Conservation (phyloP, 768 basidiomycete species). For the Gautieria morchelliformis region DNA sequence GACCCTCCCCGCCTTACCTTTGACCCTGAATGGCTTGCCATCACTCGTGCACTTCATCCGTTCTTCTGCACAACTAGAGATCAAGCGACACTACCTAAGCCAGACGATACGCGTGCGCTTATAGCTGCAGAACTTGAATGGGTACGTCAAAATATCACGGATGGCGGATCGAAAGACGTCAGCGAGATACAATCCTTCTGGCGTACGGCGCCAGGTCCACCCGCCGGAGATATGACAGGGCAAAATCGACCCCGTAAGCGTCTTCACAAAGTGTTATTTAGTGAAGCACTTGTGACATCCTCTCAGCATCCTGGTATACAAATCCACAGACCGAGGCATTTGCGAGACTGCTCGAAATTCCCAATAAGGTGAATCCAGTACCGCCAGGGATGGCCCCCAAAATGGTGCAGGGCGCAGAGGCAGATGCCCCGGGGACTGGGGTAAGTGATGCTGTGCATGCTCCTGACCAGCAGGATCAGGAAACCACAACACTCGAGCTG, state of each 20-base stretch:
- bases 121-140: constrained; percentile 56
- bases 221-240: constrained; percentile 22
- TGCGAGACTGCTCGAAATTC: constrained; percentile 66
- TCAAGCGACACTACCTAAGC: constrained; percentile 53
- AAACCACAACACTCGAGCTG: not conserved
- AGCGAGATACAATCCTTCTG: constrained; percentile 56
- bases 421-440: not conserved
- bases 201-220: constrained; percentile 55
- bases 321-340: constrained; percentile 90
- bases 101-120: constrained; percentile 32
- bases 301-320: constrained; percentile 61
- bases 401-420: not conserved
- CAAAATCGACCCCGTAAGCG: constrained; percentile 31
- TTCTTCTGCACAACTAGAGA: constrained; percentile 48
- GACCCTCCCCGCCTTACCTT: constrained; percentile 36
- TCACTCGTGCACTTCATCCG: constrained; percentile 78
- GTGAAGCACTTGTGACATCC: not conserved
- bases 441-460: not conserved
- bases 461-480: not conserved
- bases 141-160: constrained; percentile 48
- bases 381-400: not conserved
- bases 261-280: constrained; percentile 4
- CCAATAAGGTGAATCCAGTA: constrained; percentile 52
- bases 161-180: constrained; percentile 28
- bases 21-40: constrained; percentile 92